Base-by-base conservation (phyloP, 1,139 yeast genomes). In the Protomyces macrosporus region DNA sequence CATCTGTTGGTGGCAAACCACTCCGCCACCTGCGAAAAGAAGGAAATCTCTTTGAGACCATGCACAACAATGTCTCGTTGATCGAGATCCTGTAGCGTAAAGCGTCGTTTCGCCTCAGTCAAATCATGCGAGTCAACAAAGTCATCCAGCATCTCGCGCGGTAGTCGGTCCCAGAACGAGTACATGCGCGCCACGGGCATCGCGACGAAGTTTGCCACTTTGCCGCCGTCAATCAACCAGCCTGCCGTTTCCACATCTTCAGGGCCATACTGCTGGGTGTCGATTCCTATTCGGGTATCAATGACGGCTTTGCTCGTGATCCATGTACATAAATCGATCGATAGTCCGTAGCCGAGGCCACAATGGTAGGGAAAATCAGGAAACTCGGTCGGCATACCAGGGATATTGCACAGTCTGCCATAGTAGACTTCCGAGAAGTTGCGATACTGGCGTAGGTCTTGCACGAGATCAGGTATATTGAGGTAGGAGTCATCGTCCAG, bases 401-500 rank as follows among this genome's bases (percentile, higher is more conserved):
- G 34, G 6, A 35, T 35, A 34, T 34, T 33, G 45, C 61, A 57
- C 16, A 50, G 40, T 23, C 61, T 30, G 10, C 61, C 61, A 37
- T 16, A 50, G 33, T 57, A 57, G 9, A 57, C 45, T 23, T 50
- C 55, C 1, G 42, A 33, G 12, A 16, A 4, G 34, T 48, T 48
- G 32, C 39, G 16, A 14, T 16, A 45, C 4, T 12, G 55, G 10
- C 55, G 45, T 4, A 57, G 16, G 14, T 30, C 23, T 7, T 48
- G 33, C 16, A 57, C 4, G 23, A 50, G 7, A 3, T n/a, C 23
- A 9, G 63, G 63, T 10, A 59, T 33, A 45, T 59, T 52, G 30
- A 53, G 45, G 23, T 16, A 53, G 6, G 57, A 12, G 51, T 59
- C 63, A n/a, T 59, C 57, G 33, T 59, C 63, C 16, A 53, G 36